These are phyloP conservation scores for Hygrocybe coccinea DNA, from an alignment of 768 basidiomycete species.

Conservation along the genomic window DNA sequence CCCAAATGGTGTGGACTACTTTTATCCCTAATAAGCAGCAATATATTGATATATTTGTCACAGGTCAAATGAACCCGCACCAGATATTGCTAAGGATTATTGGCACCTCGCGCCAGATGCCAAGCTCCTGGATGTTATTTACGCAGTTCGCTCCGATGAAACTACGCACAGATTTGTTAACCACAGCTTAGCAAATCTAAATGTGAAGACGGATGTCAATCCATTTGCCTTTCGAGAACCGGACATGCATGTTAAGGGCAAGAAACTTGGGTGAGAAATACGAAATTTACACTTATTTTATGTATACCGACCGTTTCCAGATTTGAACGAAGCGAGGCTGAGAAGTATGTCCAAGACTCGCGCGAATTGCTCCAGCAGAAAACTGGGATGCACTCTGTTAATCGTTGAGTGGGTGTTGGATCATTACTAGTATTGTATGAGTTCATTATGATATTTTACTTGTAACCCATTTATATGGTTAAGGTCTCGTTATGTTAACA, in stretches of 20 bases:
- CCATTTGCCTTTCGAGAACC: slow-evolving; percentile 89
- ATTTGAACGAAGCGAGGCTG: slow-evolving; percentile 65
- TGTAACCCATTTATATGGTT: slow-evolving; percentile 10
- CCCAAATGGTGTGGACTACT: slow-evolving; percentile 61
- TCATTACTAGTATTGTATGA: too few species aligned
- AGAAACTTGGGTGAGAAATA: slow-evolving; percentile 57
- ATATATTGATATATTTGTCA: slow-evolving; percentile 4
- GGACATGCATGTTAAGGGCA: slow-evolving; percentile 79
- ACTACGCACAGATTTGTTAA: slow-evolving; percentile 93
- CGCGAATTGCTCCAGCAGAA: slow-evolving; percentile 46
- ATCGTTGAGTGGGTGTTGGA: too few species aligned
- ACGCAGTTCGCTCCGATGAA: slow-evolving; percentile 91
- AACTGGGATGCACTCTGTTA: too few species aligned
- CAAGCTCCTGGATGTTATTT: slow-evolving; percentile 81
- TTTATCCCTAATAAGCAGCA: slow-evolving; percentile 1
- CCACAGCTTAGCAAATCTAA: slow-evolving; percentile 87
- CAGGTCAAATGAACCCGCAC: slow-evolving; percentile 69
- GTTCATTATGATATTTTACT: neutral
- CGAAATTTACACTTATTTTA: neutral
- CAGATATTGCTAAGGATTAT: slow-evolving; percentile 90
- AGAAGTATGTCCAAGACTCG: slow-evolving; percentile 58
- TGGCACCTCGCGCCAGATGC: slow-evolving; percentile 76
- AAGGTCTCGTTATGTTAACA: neutral
- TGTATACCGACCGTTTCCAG: slow-evolving; percentile 32
- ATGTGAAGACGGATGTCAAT: slow-evolving; percentile 73